phyloP scores from a whole-genome alignment of 192 early-diverging fungal genomes.

The Coemansia asiatica region DNA sequence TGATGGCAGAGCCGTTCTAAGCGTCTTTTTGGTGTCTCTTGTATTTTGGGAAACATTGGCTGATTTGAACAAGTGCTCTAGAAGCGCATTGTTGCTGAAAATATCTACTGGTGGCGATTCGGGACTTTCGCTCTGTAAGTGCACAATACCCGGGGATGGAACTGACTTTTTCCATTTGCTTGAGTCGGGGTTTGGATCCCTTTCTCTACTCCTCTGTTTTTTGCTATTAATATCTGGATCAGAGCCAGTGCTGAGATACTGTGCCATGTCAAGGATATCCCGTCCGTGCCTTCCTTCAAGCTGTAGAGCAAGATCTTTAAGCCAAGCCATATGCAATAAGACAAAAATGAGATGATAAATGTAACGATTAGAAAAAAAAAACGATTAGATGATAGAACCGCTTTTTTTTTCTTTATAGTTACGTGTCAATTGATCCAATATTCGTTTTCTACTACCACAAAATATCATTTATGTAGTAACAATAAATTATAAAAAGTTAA shows the following conservation, averaged over 20 bases:
- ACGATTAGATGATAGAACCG: not conserved
- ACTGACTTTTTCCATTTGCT: not conserved
- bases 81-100: not conserved
- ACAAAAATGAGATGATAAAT: not conserved
- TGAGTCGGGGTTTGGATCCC: not conserved
- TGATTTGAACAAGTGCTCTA: not conserved
- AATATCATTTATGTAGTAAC: not conserved
- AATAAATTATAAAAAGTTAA: not conserved
- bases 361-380: not conserved
- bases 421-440: not conserved
- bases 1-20: not conserved
- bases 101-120: not conserved
- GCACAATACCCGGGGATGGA: constrained; percentile 3
- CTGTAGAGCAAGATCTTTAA: not conserved
- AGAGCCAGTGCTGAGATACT: not conserved
- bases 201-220: not conserved
- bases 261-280: constrained; percentile 6
- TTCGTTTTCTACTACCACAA: not conserved
- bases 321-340: not conserved
- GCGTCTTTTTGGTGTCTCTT: not conserved
- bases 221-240: not conserved
- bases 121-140: not conserved
- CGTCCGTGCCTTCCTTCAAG: not conserved
- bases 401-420: not conserved
- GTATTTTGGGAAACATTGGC: not conserved